phyloP scores from a whole-genome alignment of 805 yeast genomes.

The Kuraishia piskuri region DNA sequence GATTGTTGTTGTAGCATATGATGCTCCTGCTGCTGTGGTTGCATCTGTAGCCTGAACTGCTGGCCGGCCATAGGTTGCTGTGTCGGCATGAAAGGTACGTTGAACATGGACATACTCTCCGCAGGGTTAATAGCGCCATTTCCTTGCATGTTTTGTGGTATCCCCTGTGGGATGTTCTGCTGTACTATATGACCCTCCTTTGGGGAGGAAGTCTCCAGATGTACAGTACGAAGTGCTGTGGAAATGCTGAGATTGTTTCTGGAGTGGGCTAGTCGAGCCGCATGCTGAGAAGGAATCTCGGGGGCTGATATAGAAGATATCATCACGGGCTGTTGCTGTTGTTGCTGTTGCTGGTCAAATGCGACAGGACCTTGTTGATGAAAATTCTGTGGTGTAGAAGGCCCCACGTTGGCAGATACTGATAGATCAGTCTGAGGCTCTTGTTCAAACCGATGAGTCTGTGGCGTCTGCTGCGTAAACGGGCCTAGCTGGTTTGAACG shows the following conservation, averaged over 20 bases:
- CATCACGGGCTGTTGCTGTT: conserved; percentile 1
- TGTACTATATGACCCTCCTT: neutral
- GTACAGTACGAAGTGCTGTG: neutral
- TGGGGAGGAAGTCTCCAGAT: neutral
- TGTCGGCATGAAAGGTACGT: neutral
- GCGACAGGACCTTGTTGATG: neutral
- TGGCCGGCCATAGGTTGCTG: neutral
- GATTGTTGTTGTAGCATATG: conserved; percentile 9
- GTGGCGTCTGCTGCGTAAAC: neutral
- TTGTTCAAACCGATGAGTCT: neutral
- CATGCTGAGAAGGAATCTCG: neutral
- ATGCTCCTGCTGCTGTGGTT: conserved; percentile 5
- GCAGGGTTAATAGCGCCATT: neutral
- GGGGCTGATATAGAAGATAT: conserved; percentile 3
- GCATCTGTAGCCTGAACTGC: neutral
- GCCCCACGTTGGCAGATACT: neutral
- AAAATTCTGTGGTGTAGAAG: neutral
- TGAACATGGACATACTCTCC: neutral
- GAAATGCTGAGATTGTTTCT: neutral
- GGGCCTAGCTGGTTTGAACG: neutral
- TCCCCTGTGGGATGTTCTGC: neutral
- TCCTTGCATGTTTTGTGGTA: neutral
- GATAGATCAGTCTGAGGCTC: neutral
- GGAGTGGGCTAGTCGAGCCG: neutral
- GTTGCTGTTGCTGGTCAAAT: conserved; percentile 4